A percentile compares a stretch with the other conserved stretches of the same genome.
These are phyloP conservation scores for Leptographium wingfieldii DNA, from an alignment of 2,329 filamentous ascomycete genomes.

Conservation along the genomic window DNA sequence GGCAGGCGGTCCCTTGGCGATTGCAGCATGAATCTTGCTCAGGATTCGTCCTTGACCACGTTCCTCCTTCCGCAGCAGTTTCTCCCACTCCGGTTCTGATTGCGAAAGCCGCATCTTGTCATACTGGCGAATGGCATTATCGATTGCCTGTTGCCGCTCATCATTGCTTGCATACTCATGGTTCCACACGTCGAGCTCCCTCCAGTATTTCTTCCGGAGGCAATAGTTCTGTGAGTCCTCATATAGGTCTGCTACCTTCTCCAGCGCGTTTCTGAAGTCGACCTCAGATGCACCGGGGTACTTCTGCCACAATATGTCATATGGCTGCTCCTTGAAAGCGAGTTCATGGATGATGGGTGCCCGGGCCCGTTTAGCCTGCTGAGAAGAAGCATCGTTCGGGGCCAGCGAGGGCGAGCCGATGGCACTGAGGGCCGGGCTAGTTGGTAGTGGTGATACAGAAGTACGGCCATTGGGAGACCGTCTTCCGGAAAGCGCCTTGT, in stretches of 20 bases:
- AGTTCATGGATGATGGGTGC: constrained; percentile 47
- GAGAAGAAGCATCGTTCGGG: constrained; percentile 35
- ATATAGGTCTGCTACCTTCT: constrained; percentile 45
- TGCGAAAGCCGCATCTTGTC: constrained; percentile 45
- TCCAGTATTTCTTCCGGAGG: constrained; percentile 45
- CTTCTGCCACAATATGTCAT: constrained; percentile 34
- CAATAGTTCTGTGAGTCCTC: constrained; percentile 37
- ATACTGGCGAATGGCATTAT: constrained; percentile 47
- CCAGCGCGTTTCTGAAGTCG: constrained; percentile 41
- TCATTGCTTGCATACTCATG: constrained; percentile 42
- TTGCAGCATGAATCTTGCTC: constrained; percentile 46
- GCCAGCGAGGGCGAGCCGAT: constrained; percentile 39
- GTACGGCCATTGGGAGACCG: constrained; percentile 10
- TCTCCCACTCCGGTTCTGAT: constrained; percentile 48
- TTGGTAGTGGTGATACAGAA: constrained; percentile 25
- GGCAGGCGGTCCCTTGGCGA: constrained; percentile 36
- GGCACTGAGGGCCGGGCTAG: constrained; percentile 44
- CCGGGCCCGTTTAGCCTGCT: constrained; percentile 29
- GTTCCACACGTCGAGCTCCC: constrained; percentile 51
- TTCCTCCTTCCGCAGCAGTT: constrained; percentile 43
- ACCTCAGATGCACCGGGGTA: constrained; percentile 35
- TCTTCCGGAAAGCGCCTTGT: constrained; percentile 11
- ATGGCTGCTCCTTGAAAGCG: constrained; percentile 38
- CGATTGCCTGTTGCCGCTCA: constrained; percentile 45
- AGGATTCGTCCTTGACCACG: constrained; percentile 47